Conservation (phyloP, 352 stramenopile species). For the Stramenopiles sp. region DNA sequence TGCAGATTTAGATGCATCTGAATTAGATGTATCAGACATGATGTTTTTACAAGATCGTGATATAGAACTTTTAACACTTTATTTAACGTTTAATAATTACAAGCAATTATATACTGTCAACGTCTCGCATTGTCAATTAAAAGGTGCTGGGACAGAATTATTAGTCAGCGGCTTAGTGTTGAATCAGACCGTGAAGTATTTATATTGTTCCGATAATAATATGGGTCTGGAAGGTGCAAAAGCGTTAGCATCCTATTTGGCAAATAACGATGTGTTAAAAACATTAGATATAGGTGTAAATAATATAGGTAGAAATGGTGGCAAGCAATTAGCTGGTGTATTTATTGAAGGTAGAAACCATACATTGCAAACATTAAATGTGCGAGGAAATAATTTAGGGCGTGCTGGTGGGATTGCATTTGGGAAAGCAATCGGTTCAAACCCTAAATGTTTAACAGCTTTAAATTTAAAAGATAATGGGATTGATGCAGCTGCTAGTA, state of each 20-base stretch:
- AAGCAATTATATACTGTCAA: background rate
- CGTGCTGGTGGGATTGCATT: background rate
- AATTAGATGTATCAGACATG: background rate
- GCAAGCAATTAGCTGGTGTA: background rate
- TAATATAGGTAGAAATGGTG: background rate
- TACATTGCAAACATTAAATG: background rate
- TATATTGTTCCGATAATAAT: background rate
- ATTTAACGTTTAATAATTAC: background rate
- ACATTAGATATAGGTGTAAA: background rate
- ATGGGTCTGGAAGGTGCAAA: background rate
- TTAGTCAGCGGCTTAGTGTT: background rate
- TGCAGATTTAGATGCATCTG: background rate
- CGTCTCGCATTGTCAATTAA: background rate
- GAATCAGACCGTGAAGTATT: conserved; percentile 1
- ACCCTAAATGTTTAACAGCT: background rate
- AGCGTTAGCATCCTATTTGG: background rate
- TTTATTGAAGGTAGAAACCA: background rate
- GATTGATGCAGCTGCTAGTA: background rate
- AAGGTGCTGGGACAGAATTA: background rate
- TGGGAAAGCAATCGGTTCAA: background rate
- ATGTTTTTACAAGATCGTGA: background rate
- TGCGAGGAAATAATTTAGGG: background rate
- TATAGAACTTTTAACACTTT: background rate
- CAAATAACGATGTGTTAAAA: background rate
- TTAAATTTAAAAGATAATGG: conserved; percentile 7